Conservation (phyloP, 345 rosid genomes). For the Raphanus sativus region DNA sequence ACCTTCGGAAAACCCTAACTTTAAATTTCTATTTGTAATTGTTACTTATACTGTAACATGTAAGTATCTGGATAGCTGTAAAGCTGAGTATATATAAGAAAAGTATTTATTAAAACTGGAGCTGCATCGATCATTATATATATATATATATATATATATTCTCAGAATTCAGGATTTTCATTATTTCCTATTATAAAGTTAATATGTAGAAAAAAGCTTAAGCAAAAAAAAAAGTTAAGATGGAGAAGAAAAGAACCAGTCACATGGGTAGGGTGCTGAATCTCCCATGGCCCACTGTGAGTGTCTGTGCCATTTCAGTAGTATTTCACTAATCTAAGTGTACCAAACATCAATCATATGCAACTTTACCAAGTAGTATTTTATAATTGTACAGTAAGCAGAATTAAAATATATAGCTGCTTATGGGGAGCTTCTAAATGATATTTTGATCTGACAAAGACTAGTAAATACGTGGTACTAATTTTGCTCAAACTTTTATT, state of each 20-base stretch:
- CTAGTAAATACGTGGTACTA: not conserved
- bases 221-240: no score
- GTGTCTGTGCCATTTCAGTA: conserved; percentile 28
- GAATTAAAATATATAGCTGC: not conserved
- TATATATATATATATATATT: not conserved
- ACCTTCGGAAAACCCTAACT: conserved; percentile 39
- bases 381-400: not conserved
- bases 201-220: not conserved
- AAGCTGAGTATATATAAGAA: not conserved
- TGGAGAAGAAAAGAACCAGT: conserved; percentile 9
- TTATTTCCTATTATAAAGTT: not conserved
- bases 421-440: not conserved
- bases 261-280: conserved; percentile 28
- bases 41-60: not conserved
- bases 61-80: not conserved
- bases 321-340: not conserved
- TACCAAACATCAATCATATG: not conserved
- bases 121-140: not conserved
- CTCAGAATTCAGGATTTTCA: not conserved
- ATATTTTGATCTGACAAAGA: not conserved
- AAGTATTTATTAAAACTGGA: not conserved
- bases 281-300: conserved; percentile 23
- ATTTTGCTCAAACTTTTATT: not conserved
- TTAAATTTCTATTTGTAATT: no score
- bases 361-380: not conserved